Percentiles rank a stretch among this genome's conserved stretches.
Evolutionary conservation across 2,329 filamentous ascomycete species (phyloP).

Genomic region (Ploettnerulaceae sp.): DNA sequence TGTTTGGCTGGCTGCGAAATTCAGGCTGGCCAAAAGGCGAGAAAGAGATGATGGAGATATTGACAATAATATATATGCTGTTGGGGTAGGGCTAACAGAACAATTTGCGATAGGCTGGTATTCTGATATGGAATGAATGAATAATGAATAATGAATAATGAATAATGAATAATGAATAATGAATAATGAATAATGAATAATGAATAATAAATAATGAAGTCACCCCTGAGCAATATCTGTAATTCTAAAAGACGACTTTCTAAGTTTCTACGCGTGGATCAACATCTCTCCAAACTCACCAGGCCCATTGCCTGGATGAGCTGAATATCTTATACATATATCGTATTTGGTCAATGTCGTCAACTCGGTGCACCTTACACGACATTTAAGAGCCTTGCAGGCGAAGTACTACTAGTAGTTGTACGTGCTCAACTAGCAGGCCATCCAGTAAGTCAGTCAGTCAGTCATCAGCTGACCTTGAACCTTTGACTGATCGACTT

Average conservation of each 20-base stretch:
- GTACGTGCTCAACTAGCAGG: too few species aligned
- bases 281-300: background rate
- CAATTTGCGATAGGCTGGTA: background rate
- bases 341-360: background rate
- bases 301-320: background rate
- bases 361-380: background rate
- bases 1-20: slow-evolving; percentile 32
- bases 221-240: background rate
- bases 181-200: too few species aligned
- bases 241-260: background rate
- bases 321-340: background rate
- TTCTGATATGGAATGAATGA: background rate
- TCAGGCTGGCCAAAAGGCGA: slow-evolving; percentile 27
- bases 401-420: too few species aligned
- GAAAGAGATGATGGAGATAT: slow-evolving; percentile 14
- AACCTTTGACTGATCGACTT: too few species aligned
- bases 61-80: background rate
- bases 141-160: background rate
- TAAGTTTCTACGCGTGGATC: background rate
- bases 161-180: too few species aligned
- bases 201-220: too few species aligned
- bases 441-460: too few species aligned
- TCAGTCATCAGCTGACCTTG: too few species aligned
- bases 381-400: background rate
- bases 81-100: background rate